Base-by-base conservation (phyloP, 2,329 filamentous ascomycete genomes). In the Penicillium sp. region DNA sequence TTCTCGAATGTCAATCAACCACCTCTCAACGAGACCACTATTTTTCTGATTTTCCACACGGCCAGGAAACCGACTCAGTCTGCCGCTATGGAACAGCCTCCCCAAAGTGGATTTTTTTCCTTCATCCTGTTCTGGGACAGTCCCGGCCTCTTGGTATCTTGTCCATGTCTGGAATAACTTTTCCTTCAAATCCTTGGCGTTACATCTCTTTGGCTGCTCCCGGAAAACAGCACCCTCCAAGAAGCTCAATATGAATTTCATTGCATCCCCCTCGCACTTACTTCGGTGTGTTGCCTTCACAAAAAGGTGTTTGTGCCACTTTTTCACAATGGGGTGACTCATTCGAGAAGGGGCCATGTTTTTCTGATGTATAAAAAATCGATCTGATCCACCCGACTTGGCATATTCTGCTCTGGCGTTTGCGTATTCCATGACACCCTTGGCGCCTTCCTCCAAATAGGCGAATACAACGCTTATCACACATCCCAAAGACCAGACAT, bases 401-500 rank as follows among this genome's bases (percentile, higher is more conserved):
- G 48, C 49, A 43, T 68, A 63, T 7, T 55, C 26, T 3, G 56
- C 39, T 7, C 71, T 61, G 2, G 62, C 61, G 2, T 52, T 34
- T 10, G 56, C 40, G 24, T 64, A 67, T 23, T 45, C 42, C 3
- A 53, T 46, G 9, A 75, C 62, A 11, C 66, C 71, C 1, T 43
- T 49, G 11, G 55, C 54, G 2, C 73, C 75, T 2, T 61, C 61
- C 10, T 71, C 65, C 5, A 77, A 57, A 52, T 74, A 78, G 1
- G 71, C 65, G 23, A 77, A 67, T 0, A 78, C 54, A 3, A 76
- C 65, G 28, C 72, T 76, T 3, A 77, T 60, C 1, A 77, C 69
- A 52, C 75, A 77, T 0, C 74, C 75, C 2, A 77, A 55, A 3
- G 75, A 74, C 75, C 75, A 78, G 0, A 77, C 67, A 56, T 78